These are phyloP conservation scores for Panus rudis DNA, from an alignment of 768 basidiomycete genomes.

Conservation along the genomic window DNA sequence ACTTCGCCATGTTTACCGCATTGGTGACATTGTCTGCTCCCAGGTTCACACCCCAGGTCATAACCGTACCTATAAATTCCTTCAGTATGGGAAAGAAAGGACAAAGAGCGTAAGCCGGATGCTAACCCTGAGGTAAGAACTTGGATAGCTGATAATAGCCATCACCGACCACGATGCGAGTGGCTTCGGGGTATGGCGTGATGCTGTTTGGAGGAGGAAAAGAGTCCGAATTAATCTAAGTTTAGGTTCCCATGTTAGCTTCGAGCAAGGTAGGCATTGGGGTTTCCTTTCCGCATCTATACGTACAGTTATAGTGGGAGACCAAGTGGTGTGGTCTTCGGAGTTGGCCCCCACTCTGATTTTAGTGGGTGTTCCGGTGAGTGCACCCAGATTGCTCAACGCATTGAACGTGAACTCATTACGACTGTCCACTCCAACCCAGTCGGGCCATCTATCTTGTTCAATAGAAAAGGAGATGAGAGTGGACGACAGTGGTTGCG, in stretches of 20 bases:
- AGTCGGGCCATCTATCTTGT: constrained; percentile 65
- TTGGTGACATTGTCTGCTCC: constrained; percentile 30
- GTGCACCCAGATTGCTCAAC: constrained; percentile 45
- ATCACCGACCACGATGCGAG: constrained; percentile 50
- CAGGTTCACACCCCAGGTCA: constrained; percentile 67
- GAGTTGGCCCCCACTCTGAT: constrained; percentile 52
- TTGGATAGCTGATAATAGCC: constrained; percentile 46
- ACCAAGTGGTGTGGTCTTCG: constrained; percentile 53
- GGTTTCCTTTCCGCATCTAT: no score
- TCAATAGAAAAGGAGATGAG: constrained; percentile 63
- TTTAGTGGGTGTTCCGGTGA: constrained; percentile 46
- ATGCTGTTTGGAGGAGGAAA: constrained; percentile 44
- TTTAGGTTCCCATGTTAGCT: not conserved
- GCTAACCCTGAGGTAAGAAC: constrained; percentile 42
- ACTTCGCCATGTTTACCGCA: constrained; percentile 25
- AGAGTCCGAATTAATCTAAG: constrained; percentile 37
- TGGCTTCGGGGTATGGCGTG: constrained; percentile 63
- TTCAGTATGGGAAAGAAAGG: not conserved
- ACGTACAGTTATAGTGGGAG: constrained; percentile 37
- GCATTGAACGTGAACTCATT: constrained; percentile 59
- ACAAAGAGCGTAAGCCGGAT: not conserved
- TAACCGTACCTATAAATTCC: constrained; percentile 40
- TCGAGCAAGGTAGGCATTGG: not conserved
- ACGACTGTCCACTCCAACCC: constrained; percentile 43
- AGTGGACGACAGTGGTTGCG: constrained; percentile 35